phyloP scores from a whole-genome alignment of 202 grass and related monocot genomes.

The Musa balbisiana region DNA sequence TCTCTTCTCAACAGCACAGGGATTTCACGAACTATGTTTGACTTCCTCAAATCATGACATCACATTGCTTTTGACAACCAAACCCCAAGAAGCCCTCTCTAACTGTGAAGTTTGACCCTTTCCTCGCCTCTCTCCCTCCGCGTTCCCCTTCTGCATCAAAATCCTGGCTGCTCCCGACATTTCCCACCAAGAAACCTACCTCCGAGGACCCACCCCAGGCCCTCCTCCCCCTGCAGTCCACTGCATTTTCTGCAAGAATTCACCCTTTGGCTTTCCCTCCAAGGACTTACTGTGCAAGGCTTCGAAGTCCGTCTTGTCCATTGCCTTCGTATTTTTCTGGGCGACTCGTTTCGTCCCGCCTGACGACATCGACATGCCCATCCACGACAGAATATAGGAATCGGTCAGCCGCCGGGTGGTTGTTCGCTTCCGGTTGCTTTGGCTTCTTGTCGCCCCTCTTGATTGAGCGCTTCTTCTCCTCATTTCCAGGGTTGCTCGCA shows the following conservation, averaged over 20 bases:
- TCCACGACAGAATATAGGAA: background rate
- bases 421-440: constrained; percentile 1
- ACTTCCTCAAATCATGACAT: background rate
- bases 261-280: background rate
- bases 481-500: background rate
- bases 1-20: background rate
- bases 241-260: no score
- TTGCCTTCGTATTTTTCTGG: background rate
- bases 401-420: constrained; percentile 1
- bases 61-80: background rate
- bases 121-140: background rate
- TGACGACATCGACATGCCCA: constrained; percentile 4
- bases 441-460: background rate
- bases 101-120: background rate
- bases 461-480: background rate
- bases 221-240: no score
- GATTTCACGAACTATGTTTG: background rate
- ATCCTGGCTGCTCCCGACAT: background rate
- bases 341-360: background rate
- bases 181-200: background rate
- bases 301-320: background rate
- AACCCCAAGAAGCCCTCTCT: background rate
- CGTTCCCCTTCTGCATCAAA: background rate
- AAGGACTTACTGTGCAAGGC: background rate
- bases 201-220: background rate